Base-by-base conservation (phyloP, 129 eudicot genomes). In the Tanacetum coccineum region DNA sequence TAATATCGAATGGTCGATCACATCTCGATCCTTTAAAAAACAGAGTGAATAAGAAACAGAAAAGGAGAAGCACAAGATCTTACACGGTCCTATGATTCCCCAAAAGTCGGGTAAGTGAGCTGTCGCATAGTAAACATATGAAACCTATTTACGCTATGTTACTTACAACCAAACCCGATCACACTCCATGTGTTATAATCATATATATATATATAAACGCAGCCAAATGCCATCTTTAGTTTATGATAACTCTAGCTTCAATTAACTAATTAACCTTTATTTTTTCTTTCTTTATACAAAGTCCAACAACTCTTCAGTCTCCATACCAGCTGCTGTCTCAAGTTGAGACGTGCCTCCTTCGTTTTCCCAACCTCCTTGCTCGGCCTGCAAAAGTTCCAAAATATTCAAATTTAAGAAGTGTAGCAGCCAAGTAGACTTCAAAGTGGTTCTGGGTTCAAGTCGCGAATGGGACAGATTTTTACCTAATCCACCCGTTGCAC, bases 331-430 rank as follows among this genome's bases (percentile, higher is more conserved):
- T 12, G 59, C 18, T 9, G 54, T 10, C 13, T 59, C 71, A 21
- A 15, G 60, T 58, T 54, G 72, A 40, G 77, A 64, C 40, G 62
- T 52, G 15, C 64, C 53, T 64, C 79, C 78, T 71, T 73, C 87
- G 15, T 71, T 73, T 44, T 71, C 81, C n/a, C 57, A 61, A 26
- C 64, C 79, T 60, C 74, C 79, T 60, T 67, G 77, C 65, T 86
- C 87, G 9, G 91, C 97, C 97, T 89, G 89, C 77, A 73, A 68
- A 21, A 44, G 32, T 52, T 62, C 11, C 53, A 15, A 36, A 22
- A 18, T 32, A 15, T 26, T 45, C 21, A 59, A 32, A 59, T 56
- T 1, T 36, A 22, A 56, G 26, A 19, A 10, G 17, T 18, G 59
- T 53, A 13, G 19, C 19, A 4, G 26, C 21, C 6, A 68, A 54